Evolutionary conservation across 768 basidiomycete genomes (phyloP).

Genomic region (Hericium rajendrae): DNA sequence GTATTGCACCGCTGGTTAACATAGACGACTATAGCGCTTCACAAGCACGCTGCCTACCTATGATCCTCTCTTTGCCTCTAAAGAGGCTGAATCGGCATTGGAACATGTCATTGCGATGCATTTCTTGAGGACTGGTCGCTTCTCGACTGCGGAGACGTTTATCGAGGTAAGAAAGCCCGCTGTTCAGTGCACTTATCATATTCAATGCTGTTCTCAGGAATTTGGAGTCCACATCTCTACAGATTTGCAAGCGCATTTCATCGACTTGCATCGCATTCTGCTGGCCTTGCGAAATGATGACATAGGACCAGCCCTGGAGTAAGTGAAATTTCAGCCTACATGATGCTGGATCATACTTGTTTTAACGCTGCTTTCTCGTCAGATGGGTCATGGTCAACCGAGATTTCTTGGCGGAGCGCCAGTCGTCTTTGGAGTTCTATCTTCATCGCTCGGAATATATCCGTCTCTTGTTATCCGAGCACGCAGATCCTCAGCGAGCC

Average conservation of each 20-base stretch:
- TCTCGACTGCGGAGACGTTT: slow-evolving; percentile 67
- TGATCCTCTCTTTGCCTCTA: slow-evolving; percentile 55
- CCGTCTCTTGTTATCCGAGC: slow-evolving; percentile 58
- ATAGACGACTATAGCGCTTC: slow-evolving; percentile 30
- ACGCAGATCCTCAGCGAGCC: slow-evolving; percentile 48
- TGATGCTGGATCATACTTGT: not conserved
- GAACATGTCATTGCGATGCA: slow-evolving; percentile 68
- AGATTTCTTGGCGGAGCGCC: slow-evolving; percentile 52
- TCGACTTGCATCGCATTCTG: slow-evolving; percentile 64
- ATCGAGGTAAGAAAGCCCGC: slow-evolving; percentile 40
- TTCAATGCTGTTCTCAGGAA: slow-evolving; percentile 38
- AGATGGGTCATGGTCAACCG: slow-evolving; percentile 76
- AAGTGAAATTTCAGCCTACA: slow-evolving; percentile 16
- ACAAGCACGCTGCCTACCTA: slow-evolving; percentile 56
- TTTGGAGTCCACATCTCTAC: slow-evolving; percentile 46
- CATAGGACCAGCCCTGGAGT: slow-evolving; percentile 74
- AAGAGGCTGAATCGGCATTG: slow-evolving; percentile 47
- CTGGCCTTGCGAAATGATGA: slow-evolving; percentile 56
- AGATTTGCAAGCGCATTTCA: slow-evolving; percentile 45
- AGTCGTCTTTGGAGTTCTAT: slow-evolving; percentile 80
- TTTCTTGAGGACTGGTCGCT: slow-evolving; percentile 73
- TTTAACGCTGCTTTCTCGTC: slow-evolving; percentile 4
- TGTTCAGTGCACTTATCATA: not conserved
- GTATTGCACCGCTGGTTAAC: not conserved
- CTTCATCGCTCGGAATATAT: slow-evolving; percentile 89